A percentile compares a stretch with the other conserved stretches of the same genome.
Conservation (phyloP, 1,284 basidiomycete species). For the Agaricales sp. region DNA sequence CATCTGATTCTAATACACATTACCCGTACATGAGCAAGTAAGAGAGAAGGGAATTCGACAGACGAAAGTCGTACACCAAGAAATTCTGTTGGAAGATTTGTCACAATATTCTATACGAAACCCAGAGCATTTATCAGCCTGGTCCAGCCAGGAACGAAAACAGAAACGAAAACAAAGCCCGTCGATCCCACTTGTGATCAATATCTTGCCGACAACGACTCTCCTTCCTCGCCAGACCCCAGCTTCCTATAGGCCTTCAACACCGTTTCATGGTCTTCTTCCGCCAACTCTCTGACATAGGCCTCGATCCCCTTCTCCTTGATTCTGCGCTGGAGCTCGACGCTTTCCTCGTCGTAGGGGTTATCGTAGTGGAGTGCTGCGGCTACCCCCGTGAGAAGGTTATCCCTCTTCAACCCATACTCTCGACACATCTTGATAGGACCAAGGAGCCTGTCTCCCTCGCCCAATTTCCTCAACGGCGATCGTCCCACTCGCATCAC, state of each 20-base stretch:
- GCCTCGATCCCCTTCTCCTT: constrained; percentile 14
- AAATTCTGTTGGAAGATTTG: too few relatives aligned
- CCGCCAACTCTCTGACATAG: constrained; percentile 13
- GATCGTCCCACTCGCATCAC: constrained; percentile 20
- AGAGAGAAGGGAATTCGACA: too few relatives aligned
- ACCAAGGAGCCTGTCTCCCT: constrained; percentile 19
- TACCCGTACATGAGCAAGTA: too few relatives aligned
- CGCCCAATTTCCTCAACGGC: constrained; percentile 20
- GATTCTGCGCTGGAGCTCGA: constrained; percentile 16
- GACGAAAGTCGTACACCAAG: too few relatives aligned
- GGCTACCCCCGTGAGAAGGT: constrained; percentile 19
- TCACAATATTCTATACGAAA: too few relatives aligned
- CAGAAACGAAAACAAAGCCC: too few relatives aligned
- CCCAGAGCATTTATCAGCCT: too few relatives aligned
- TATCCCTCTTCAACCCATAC: constrained; percentile 16
- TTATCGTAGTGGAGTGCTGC: constrained; percentile 19
- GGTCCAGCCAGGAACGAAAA: too few relatives aligned
- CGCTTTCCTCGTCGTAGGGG: constrained; percentile 17
- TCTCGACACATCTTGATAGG: constrained; percentile 17
- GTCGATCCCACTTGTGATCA: too few relatives aligned
- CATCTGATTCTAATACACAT: too few relatives aligned
- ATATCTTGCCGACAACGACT: too few relatives aligned
- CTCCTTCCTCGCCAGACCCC: not conserved
- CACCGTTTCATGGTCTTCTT: constrained; percentile 1
- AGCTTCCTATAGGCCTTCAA: not conserved